Evolutionary conservation across 2,329 filamentous ascomycete genomes (phyloP).

Genomic region (Aspergillus felis): DNA sequence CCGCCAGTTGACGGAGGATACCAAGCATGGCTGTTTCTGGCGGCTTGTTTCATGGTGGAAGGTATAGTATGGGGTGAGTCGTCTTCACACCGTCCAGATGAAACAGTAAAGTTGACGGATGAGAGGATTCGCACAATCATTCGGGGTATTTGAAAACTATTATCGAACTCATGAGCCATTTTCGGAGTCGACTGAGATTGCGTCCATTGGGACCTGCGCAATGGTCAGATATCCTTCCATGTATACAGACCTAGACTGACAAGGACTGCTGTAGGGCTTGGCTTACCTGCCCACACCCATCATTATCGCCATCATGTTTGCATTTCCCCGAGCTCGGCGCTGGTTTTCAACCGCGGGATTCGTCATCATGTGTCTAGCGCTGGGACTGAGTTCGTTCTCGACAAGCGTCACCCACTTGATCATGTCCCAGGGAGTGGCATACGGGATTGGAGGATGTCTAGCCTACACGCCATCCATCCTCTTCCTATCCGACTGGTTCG

Average conservation of each 20-base stretch:
- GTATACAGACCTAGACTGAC: background rate
- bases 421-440: constrained; percentile 26
- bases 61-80: constrained; percentile 51
- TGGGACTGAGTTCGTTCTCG: constrained; percentile 24
- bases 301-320: constrained; percentile 16
- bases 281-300: constrained; percentile 22
- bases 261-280: constrained; percentile 13
- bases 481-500: constrained; percentile 51
- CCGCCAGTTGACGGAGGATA: constrained; percentile 36
- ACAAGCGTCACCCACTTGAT: constrained; percentile 21
- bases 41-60: constrained; percentile 51
- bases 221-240: constrained; percentile 11
- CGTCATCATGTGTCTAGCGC: constrained; percentile 19
- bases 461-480: constrained; percentile 47
- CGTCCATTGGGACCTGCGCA: constrained; percentile 32
- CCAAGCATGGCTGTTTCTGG: constrained; percentile 46
- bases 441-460: constrained; percentile 46
- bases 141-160: constrained; percentile 33
- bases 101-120: constrained; percentile 1
- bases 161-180: constrained; percentile 26
- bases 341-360: constrained; percentile 21
- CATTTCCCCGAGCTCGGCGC: constrained; percentile 15
- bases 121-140: constrained; percentile 18
- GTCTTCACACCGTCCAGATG: background rate
- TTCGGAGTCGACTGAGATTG: constrained; percentile 21